Evolutionary conservation across 2,329 filamentous ascomycete genomes (phyloP).

Genomic region (Alternaria sp.): DNA sequence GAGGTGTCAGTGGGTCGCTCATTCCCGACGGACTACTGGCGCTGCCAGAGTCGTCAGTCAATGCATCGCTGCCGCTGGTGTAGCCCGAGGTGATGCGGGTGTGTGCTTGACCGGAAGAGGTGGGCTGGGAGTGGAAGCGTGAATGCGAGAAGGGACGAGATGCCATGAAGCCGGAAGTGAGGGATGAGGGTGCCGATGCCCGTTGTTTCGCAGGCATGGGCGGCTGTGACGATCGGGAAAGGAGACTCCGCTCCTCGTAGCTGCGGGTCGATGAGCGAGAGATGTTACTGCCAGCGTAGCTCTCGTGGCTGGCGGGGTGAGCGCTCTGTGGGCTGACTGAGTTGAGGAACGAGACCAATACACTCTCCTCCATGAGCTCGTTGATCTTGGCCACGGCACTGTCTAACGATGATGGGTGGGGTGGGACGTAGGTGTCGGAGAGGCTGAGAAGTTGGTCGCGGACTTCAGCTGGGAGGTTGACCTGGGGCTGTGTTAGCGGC

Average conservation of each 20-base stretch:
- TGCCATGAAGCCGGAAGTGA: conserved; percentile 50
- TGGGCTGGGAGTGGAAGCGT: conserved; percentile 49
- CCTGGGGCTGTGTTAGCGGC: conserved; percentile 37
- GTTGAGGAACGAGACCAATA: conserved; percentile 91
- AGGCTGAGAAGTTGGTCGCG: conserved; percentile 79
- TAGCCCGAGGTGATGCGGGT: conserved; percentile 43
- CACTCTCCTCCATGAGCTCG: conserved; percentile 97
- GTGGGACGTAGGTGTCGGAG: conserved; percentile 68
- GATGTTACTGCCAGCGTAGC: conserved; percentile 51
- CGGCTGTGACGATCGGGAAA: conserved; percentile 41
- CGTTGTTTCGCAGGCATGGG: conserved; percentile 46
- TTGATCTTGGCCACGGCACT: conserved; percentile 87
- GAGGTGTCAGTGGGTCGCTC: conserved; percentile 75
- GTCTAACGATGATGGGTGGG: conserved; percentile 77
- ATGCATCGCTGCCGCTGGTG: conserved; percentile 57
- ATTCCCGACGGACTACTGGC: conserved; percentile 53
- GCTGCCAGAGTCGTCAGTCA: conserved; percentile 71
- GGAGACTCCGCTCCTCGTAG: conserved; percentile 51
- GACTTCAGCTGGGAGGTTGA: conserved; percentile 84
- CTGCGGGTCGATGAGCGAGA: conserved; percentile 51
- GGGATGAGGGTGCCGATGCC: conserved; percentile 51
- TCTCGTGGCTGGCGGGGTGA: conserved; percentile 52
- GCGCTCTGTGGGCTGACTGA: conserved; percentile 62
- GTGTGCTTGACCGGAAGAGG: conserved; percentile 40
- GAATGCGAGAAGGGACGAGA: conserved; percentile 47